phyloP scores from a whole-genome alignment of 345 rosid species.

The Kandelia obovata region DNA sequence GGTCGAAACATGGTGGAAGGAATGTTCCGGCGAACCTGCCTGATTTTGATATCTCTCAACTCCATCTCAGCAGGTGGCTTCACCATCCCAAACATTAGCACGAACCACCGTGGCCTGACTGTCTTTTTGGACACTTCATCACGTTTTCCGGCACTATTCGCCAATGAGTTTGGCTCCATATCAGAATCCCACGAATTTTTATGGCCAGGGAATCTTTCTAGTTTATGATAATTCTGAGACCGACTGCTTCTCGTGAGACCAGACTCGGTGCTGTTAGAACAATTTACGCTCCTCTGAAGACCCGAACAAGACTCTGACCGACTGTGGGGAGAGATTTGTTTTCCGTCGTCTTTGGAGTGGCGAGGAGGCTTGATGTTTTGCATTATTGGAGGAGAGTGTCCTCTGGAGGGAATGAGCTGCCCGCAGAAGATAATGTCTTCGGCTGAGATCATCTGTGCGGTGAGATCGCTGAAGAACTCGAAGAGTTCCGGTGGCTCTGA shows the following conservation, averaged over 20 bases:
- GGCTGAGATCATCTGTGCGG: conserved; percentile 58
- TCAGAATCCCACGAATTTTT: conserved; percentile 11
- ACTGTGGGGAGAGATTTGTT: conserved; percentile 18
- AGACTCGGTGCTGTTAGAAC: conserved; percentile 18
- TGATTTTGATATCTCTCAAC: conserved; percentile 59
- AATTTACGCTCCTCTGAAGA: conserved; percentile 22
- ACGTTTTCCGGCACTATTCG: conserved; percentile 24
- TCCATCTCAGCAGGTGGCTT: conserved; percentile 62
- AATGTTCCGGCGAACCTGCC: conserved; percentile 55
- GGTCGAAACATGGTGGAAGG: conserved; percentile 37
- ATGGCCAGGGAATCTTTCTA: conserved; percentile 20
- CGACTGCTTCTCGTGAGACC: conserved; percentile 48
- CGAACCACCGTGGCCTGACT: conserved; percentile 53
- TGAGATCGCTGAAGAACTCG: conserved; percentile 45
- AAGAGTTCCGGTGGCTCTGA: conserved; percentile 42
- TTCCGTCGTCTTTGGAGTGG: conserved; percentile 8
- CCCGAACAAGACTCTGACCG: conserved; percentile 59
- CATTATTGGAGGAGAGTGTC: conserved; percentile 12
- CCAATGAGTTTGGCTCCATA: conserved; percentile 27
- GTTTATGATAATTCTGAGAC: conserved; percentile 49
- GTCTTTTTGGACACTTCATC: conserved; percentile 2
- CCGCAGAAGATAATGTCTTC: conserved; percentile 69
- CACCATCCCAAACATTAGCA: conserved; percentile 58
- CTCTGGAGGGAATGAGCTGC: conserved; percentile 52
- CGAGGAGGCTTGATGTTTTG: conserved; percentile 1